phyloP scores from a whole-genome alignment of 441 rosid species.

The Dalechampia spathulata region DNA sequence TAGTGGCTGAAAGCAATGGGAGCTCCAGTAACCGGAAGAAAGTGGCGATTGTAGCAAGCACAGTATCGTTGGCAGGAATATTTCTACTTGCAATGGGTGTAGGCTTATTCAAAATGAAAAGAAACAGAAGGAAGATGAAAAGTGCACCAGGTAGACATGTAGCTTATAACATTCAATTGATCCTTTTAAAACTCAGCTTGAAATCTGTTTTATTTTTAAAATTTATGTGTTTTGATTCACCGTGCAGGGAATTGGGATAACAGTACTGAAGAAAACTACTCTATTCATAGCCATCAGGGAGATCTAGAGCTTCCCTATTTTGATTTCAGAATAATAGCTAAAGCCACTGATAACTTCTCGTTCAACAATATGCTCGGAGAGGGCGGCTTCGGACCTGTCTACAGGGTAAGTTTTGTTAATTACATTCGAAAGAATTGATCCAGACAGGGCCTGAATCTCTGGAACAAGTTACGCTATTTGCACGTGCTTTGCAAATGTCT shows the following conservation, averaged over 20 bases:
- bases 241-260: background rate
- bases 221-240: background rate
- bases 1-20: background rate
- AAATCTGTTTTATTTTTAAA: background rate
- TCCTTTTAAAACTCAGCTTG: no score
- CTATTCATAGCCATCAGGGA: no score
- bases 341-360: background rate
- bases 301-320: background rate
- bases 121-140: background rate
- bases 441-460: no score
- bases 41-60: background rate
- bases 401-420: background rate
- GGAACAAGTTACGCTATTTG: no score
- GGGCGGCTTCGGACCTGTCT: slow-evolving; percentile 6
- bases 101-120: background rate
- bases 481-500: no score
- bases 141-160: background rate
- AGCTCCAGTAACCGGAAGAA: background rate
- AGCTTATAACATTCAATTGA: background rate
- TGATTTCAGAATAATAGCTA: background rate
- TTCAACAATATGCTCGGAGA: background rate
- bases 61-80: background rate
- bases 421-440: no score
- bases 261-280: no score
- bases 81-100: background rate